Conservation (phyloP, 805 yeast genomes). For the Maudiozyma barnettii region DNA sequence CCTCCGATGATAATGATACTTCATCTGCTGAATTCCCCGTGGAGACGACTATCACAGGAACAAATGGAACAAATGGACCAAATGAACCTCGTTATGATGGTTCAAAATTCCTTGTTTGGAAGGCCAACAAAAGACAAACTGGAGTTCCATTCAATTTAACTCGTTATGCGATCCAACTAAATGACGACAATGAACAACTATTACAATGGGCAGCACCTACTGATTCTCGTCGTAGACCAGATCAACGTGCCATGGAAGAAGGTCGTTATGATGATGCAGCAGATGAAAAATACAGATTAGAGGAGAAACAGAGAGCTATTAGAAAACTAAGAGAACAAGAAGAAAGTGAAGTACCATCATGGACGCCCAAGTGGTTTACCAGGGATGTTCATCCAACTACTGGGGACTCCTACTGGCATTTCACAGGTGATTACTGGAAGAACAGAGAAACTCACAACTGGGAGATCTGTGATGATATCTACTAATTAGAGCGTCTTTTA, state of each 20-base stretch:
- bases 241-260: slow-evolving; percentile 95
- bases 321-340: slow-evolving; percentile 52
- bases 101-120: slow-evolving; percentile 69
- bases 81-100: slow-evolving; percentile 29
- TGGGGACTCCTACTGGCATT: slow-evolving; percentile 66
- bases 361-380: slow-evolving; percentile 66
- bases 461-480: slow-evolving; percentile 48
- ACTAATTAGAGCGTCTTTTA: not conserved
- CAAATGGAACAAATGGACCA: not conserved
- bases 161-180: slow-evolving; percentile 77
- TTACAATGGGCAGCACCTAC: slow-evolving; percentile 69
- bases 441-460: slow-evolving; percentile 46
- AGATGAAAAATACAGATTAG: slow-evolving; percentile 71
- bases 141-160: slow-evolving; percentile 82
- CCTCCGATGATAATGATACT: slow-evolving; percentile 4
- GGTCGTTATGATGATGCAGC: slow-evolving; percentile 88
- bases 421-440: slow-evolving; percentile 66
- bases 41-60: not conserved
- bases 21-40: not conserved
- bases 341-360: slow-evolving; percentile 52
- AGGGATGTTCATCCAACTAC: slow-evolving; percentile 68
- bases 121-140: slow-evolving; percentile 64
- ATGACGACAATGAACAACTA: slow-evolving; percentile 66
- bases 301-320: slow-evolving; percentile 83
- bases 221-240: slow-evolving; percentile 91